Conservation (phyloP, 352 stramenopile genomes). For the Globisporangium emineosum region DNA sequence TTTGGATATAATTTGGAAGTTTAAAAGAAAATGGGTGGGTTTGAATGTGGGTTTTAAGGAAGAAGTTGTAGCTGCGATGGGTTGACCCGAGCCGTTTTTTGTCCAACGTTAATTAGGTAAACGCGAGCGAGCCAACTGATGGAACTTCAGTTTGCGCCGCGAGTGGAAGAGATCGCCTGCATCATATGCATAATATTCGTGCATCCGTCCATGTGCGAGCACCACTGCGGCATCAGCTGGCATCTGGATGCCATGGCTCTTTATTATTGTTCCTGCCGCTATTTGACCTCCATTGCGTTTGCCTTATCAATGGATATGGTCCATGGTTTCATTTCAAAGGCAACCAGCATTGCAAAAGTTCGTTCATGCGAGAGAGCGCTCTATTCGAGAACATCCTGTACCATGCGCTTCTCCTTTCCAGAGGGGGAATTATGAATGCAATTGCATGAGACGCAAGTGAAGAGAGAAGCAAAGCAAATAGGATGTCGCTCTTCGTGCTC, state of each 20-base stretch:
- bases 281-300: too few relatives aligned
- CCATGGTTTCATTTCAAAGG: too few relatives aligned
- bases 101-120: not conserved
- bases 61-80: not conserved
- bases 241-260: not conserved
- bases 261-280: too few relatives aligned
- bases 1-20: not conserved
- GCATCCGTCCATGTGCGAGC: not conserved
- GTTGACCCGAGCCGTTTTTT: not conserved
- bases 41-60: not conserved
- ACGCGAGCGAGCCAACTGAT: not conserved
- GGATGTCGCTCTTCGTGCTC: slow-evolving; percentile 84
- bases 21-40: not conserved
- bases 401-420: not conserved
- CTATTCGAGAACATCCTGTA: slow-evolving; percentile 2
- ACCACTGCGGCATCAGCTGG: not conserved
- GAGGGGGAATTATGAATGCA: not conserved
- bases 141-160: not conserved
- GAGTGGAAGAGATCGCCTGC: not conserved
- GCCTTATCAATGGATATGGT: too few relatives aligned
- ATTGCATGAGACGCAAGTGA: not conserved
- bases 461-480: not conserved
- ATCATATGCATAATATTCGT: not conserved
- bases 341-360: too few relatives aligned
- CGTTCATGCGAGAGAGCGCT: too few relatives aligned